Evolutionary conservation across 495 filamentous ascomycete species (phyloP).

Genomic region (Poronia punctata): DNA sequence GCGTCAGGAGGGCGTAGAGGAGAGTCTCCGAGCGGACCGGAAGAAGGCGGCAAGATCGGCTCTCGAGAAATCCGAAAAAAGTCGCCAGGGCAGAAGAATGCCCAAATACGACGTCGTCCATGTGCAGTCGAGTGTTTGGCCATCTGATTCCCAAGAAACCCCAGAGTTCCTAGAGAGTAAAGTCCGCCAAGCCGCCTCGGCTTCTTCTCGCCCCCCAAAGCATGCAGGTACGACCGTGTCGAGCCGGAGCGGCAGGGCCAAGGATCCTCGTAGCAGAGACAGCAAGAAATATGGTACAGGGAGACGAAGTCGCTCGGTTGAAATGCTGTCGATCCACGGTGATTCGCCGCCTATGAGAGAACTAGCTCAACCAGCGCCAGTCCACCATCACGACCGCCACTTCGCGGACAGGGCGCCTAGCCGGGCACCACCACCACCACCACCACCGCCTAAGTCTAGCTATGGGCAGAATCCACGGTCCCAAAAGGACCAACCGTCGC

Average conservation of each 20-base stretch:
- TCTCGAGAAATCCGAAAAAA: slow-evolving; percentile 2
- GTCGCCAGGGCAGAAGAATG: background rate
- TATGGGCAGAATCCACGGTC: too few relatives aligned
- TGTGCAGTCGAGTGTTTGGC: slow-evolving; percentile 11
- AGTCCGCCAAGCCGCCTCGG: slow-evolving; percentile 8
- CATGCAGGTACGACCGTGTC: background rate
- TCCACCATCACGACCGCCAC: background rate
- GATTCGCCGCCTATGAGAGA: slow-evolving; percentile 1
- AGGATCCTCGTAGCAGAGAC: background rate
- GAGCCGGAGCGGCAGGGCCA: background rate
- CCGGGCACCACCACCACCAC: slow-evolving; percentile 2
- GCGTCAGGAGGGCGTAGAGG: slow-evolving; percentile 6
- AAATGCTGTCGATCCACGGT: background rate
- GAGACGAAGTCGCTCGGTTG: background rate
- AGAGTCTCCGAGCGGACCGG: slow-evolving; percentile 4
- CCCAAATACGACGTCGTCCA: background rate
- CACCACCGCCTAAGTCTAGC: too few relatives aligned
- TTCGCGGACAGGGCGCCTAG: background rate
- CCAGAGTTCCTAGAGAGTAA: slow-evolving; percentile 12
- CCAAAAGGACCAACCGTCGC: too few relatives aligned
- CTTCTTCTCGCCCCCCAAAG: background rate
- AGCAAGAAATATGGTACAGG: background rate
- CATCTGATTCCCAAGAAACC: slow-evolving; percentile 14
- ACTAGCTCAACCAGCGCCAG: slow-evolving; percentile 4
- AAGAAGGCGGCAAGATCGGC: background rate